phyloP scores from a whole-genome alignment of 345 rosid genomes.

The Ailanthus altissimus region DNA sequence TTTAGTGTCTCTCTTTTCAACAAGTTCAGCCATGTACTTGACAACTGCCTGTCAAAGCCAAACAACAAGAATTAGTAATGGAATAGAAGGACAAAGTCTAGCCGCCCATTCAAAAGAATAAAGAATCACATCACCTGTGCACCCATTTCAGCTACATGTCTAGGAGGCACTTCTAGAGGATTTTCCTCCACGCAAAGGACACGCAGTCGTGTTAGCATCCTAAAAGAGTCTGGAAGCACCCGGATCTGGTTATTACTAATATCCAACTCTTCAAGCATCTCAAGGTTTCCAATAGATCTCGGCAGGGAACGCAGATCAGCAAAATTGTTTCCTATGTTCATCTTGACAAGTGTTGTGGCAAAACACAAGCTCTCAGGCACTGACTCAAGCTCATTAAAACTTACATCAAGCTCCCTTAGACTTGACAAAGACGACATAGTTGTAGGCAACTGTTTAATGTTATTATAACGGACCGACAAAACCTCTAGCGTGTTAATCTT shows the following conservation, averaged over 20 bases:
- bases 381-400: slow-evolving; percentile 96
- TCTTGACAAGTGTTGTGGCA: slow-evolving; percentile 79
- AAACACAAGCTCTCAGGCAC: slow-evolving; percentile 95
- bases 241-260: slow-evolving; percentile 97
- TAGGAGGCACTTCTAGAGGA: slow-evolving; percentile 90
- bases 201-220: slow-evolving; percentile 66
- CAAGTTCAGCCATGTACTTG: slow-evolving; percentile 75
- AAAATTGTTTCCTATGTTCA: slow-evolving; percentile 91
- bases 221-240: slow-evolving; percentile 80
- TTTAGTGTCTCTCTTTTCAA: slow-evolving; percentile 56
- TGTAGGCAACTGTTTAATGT: slow-evolving; percentile 83
- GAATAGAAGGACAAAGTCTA: not conserved
- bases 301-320: slow-evolving; percentile 82
- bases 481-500: slow-evolving; percentile 77
- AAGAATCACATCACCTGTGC: slow-evolving; percentile 80
- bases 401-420: slow-evolving; percentile 83
- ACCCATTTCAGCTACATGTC: slow-evolving; percentile 70
- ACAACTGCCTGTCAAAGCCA: slow-evolving; percentile 71
- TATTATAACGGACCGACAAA: slow-evolving; percentile 79
- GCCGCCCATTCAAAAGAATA: not conserved
- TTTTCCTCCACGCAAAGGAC: slow-evolving; percentile 70
- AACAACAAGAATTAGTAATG: slow-evolving; percentile 19
- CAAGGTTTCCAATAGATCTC: slow-evolving; percentile 91
- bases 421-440: slow-evolving; percentile 80
- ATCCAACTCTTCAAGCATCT: slow-evolving; percentile 87